Evolutionary conservation across 2,329 filamentous ascomycete species (phyloP).

Genomic region (Colletotrichum sp.): DNA sequence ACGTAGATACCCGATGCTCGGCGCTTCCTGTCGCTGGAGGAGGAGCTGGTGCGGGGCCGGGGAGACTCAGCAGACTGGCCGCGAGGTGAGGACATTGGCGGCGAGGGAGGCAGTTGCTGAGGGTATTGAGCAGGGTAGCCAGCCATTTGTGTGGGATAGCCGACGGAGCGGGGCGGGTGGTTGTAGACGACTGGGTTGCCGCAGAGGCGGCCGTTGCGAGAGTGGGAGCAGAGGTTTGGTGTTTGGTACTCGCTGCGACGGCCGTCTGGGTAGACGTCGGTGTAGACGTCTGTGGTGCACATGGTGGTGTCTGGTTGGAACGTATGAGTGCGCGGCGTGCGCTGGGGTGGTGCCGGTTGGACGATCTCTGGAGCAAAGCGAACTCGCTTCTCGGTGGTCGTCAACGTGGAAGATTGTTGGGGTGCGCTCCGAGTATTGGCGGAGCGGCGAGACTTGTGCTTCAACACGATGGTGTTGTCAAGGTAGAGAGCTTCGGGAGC

Average conservation of each 20-base stretch:
- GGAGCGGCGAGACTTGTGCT: slow-evolving; percentile 4
- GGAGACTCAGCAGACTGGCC: slow-evolving; percentile 38
- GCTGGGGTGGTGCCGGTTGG: slow-evolving; percentile 5
- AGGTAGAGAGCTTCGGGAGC: slow-evolving; percentile 6
- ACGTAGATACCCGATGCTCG: slow-evolving; percentile 40
- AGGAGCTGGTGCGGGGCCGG: slow-evolving; percentile 36
- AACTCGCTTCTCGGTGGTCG: background rate
- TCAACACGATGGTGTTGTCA: slow-evolving; percentile 13
- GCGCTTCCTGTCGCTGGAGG: slow-evolving; percentile 31
- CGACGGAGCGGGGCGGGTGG: slow-evolving; percentile 42
- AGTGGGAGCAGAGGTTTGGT: slow-evolving; percentile 39
- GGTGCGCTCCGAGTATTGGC: background rate
- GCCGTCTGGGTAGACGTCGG: slow-evolving; percentile 52
- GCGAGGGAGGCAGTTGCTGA: slow-evolving; percentile 43
- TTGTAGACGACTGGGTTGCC: slow-evolving; percentile 42
- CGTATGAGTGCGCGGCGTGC: slow-evolving; percentile 9
- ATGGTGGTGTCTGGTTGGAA: slow-evolving; percentile 44
- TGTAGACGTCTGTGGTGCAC: slow-evolving; percentile 54
- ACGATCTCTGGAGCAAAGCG: slow-evolving; percentile 7
- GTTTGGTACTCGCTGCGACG: slow-evolving; percentile 37
- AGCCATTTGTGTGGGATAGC: slow-evolving; percentile 25
- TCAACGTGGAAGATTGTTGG: background rate
- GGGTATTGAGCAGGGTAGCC: slow-evolving; percentile 28
- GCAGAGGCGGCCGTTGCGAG: slow-evolving; percentile 47
- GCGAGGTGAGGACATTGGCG: slow-evolving; percentile 35